These are phyloP conservation scores for Leccinum arenicola DNA, from an alignment of 768 basidiomycete genomes.

Conservation along the genomic window DNA sequence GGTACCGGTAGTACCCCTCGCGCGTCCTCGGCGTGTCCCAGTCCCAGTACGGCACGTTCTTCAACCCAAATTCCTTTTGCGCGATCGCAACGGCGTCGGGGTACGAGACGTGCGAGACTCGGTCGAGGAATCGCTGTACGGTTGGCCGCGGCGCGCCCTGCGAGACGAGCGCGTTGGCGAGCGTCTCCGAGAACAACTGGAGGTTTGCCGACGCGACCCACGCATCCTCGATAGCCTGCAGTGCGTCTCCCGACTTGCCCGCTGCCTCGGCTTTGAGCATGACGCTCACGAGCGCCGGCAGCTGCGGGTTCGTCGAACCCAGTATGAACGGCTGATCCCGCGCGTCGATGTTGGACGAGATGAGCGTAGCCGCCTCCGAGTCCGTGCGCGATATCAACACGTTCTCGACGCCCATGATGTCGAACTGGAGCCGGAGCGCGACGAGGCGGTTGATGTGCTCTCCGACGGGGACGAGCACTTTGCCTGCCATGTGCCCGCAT, in stretches of 20 bases:
- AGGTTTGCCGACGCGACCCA: conserved; percentile 82
- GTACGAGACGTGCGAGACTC: conserved; percentile 67
- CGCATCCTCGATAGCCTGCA: conserved; percentile 86
- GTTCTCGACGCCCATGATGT: conserved; percentile 98
- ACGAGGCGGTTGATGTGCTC: conserved; percentile 99
- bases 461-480: conserved; percentile 94
- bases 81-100: conserved; percentile 71
- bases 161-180: conserved; percentile 64
- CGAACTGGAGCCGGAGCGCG: conserved; percentile 95
- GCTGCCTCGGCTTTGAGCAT: conserved; percentile 84
- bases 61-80: conserved; percentile 73
- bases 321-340: conserved; percentile 99
- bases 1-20: conserved; percentile 96
- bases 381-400: conserved; percentile 92
- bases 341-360: conserved; percentile 94
- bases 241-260: conserved; percentile 73
- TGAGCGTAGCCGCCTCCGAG: conserved; percentile 95
- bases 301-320: conserved; percentile 75
- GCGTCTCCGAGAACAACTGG: conserved; percentile 69
- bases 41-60: conserved; percentile 80
- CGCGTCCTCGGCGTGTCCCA: conserved; percentile 94
- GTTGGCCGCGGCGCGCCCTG: conserved; percentile 49
- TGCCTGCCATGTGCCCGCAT: conserved; percentile 91
- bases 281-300: conserved; percentile 68
- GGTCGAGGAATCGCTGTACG: conserved; percentile 60